These are phyloP conservation scores for Pyronema domesticum DNA, from an alignment of 495 filamentous ascomycete genomes.

Conservation along the genomic window DNA sequence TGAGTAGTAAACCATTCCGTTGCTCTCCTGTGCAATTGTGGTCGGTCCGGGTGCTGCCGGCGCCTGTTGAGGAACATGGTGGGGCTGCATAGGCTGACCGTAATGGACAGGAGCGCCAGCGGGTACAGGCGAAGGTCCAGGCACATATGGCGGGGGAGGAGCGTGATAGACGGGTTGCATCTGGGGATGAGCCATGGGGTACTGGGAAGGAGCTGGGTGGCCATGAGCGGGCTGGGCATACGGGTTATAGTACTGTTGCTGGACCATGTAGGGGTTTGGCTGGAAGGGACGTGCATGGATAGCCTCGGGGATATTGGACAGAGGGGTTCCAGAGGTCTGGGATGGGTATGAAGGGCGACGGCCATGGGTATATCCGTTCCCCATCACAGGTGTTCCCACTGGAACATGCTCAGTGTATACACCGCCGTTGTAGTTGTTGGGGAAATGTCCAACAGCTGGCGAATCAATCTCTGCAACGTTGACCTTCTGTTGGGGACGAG, in stretches of 20 bases:
- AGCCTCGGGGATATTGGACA: slow-evolving; percentile 87
- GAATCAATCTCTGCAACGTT: slow-evolving; percentile 90
- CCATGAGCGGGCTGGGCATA: slow-evolving; percentile 38
- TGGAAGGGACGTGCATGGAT: slow-evolving; percentile 89
- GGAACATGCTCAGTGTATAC: slow-evolving; percentile 22
- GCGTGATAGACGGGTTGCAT: slow-evolving; percentile 23
- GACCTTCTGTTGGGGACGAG: slow-evolving; percentile 82
- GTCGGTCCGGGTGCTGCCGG: slow-evolving; percentile 37
- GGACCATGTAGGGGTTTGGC: slow-evolving; percentile 46
- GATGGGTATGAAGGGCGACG: slow-evolving; percentile 59
- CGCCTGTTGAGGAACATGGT: slow-evolving; percentile 28
- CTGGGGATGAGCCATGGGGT: slow-evolving; percentile 24
- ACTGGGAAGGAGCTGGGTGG: slow-evolving; percentile 37
- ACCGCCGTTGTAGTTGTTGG: slow-evolving; percentile 24
- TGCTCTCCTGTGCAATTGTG: slow-evolving; percentile 76
- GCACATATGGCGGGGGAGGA: slow-evolving; percentile 30
- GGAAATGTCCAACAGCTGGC: slow-evolving; percentile 50
- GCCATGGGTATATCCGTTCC: slow-evolving; percentile 41
- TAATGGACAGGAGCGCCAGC: slow-evolving; percentile 26
- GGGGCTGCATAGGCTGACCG: slow-evolving; percentile 30
- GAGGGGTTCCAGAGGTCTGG: slow-evolving; percentile 68
- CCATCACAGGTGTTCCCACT: slow-evolving; percentile 20
- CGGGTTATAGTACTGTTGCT: slow-evolving; percentile 45
- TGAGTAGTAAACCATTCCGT: slow-evolving; percentile 87
- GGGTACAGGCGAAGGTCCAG: slow-evolving; percentile 28